phyloP scores from a whole-genome alignment of 2,329 filamentous ascomycete genomes.

The Monosporascus sp. region DNA sequence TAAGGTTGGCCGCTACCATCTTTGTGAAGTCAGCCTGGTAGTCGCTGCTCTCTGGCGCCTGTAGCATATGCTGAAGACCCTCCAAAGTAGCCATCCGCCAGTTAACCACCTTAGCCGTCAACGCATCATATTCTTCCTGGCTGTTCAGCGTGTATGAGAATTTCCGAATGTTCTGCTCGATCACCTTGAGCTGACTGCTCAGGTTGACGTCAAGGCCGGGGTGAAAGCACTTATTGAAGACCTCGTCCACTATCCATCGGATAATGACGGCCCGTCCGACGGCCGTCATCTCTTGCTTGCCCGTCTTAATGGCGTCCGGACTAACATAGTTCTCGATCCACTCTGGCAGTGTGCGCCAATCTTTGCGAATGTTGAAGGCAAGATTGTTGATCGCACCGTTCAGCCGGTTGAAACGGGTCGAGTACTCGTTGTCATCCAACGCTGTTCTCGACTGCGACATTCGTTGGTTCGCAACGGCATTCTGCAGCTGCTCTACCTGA shows the following conservation, averaged over 20 bases:
- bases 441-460: conserved; percentile 91
- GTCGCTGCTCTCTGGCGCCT: conserved; percentile 57
- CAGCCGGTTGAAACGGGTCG: conserved; percentile 79
- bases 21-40: conserved; percentile 65
- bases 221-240: conserved; percentile 91
- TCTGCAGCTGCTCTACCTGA: conserved; percentile 91
- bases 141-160: conserved; percentile 69
- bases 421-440: conserved; percentile 92
- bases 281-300: conserved; percentile 97
- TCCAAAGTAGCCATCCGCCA: conserved; percentile 94
- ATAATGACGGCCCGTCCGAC: conserved; percentile 85
- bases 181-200: conserved; percentile 73
- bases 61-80: conserved; percentile 69
- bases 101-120: conserved; percentile 79
- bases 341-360: conserved; percentile 75
- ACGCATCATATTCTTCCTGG: conserved; percentile 82
- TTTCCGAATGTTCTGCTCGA: conserved; percentile 81
- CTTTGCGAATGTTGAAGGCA: conserved; percentile 92
- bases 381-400: conserved; percentile 94
- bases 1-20: conserved; percentile 62
- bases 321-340: conserved; percentile 82
- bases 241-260: conserved; percentile 82
- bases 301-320: conserved; percentile 75
- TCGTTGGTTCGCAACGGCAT: conserved; percentile 93
- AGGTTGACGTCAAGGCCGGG: conserved; percentile 73